Base-by-base conservation (phyloP, 768 basidiomycete species). In the Termitomyces titanicus region DNA sequence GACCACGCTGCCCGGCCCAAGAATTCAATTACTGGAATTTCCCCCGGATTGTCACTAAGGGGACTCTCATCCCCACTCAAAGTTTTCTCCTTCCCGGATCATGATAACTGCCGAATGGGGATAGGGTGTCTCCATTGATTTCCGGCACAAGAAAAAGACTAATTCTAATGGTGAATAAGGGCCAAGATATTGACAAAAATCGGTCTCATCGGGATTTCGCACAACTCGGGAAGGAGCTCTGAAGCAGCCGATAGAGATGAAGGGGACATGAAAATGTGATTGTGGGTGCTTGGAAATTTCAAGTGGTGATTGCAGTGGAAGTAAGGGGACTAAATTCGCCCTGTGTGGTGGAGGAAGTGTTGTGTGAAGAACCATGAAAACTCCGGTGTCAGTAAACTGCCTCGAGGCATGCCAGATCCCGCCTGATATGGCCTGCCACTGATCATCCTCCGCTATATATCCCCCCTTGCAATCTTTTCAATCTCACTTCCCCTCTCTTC, bases 61-160 rank as follows among this genome's bases (percentile, higher is more conserved):
- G 8, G 5, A 31, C 29, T 47, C 43, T 43, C 24, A 25, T n/a
- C 7, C 42, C 22, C 2, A 31, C 33, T 35, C 27, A 53, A 25
- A 29, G 27, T 29, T 40, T 35, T 53, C 33, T 37, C 47, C 53
- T 38, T 47, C 61, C 67, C 75, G 76, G 76, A 78, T 78, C 76
- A 74, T 72, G 75, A 71, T 72, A 18, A 35, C 34, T 51, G 53
- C 51, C 53, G 18, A 39, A 64, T 64, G 69, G 69, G 63, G 69
- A 61, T 71, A 65, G 63, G 60, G 62, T 63, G 65, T n/a, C n/a
- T n/a, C n/a, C 64, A 61, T 66, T 63, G 63, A 50, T 25, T 29
- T 31, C 54, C 59, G 60, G 63, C 25, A n/a, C 29, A 54, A 58
- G 61, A 27, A 17, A 29, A 34, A 47, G 44, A 46, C 12, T 20